Evolutionary conservation across 1,139 yeast genomes (phyloP), one percentile per base, ranked within the genome.

Genomic region (Suhomyces anneliseae): DNA sequence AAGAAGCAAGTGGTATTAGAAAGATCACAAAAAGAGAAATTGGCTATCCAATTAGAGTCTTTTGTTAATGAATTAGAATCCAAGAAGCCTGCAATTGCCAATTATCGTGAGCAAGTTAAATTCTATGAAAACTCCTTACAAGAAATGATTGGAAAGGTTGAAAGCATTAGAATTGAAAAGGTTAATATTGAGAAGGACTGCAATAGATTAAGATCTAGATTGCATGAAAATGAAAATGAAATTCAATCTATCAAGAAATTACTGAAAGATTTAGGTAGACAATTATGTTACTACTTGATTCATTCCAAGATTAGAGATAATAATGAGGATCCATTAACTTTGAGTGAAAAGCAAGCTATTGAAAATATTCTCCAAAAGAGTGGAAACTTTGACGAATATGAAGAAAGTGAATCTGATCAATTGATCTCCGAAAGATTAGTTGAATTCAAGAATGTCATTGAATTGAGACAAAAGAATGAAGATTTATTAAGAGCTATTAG

Each of bases 21-120:
- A 61, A 79, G 82, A 55, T 76, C 84, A 32, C 85, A 87, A 49
- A 90, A 88, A 58, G 84, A 82, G 48, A 78, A 80, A 48, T 73
- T 92, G 47, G 87, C 92, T 49, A 65, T 72, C 34, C 93, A 90
- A 64, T 72, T 92, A 52, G 85, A 86, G 55, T 71, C 78, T 0
- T 85, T 92, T 56, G 81, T 90, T 34, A 74, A 72, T 32, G 97
- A 92, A 61, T 72, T 93, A 54, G 96, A 90, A 60, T 76, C 81
- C 27, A 85, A 87, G 57, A 85, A 90, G 46, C 98, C 98, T 0
- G 73, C 85, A 1, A 77, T 92, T 43, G 79, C 87, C 5, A 67
- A 86, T 82, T 52, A 88, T 82, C 62, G 83, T 75, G 65, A 78
- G 71, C 59, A 83, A 75, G 56, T 69, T 70, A 57, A 76, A 76